These are phyloP conservation scores for Rubus parviflorus DNA, from an alignment of 306 rosid genomes.

Conservation along the genomic window DNA sequence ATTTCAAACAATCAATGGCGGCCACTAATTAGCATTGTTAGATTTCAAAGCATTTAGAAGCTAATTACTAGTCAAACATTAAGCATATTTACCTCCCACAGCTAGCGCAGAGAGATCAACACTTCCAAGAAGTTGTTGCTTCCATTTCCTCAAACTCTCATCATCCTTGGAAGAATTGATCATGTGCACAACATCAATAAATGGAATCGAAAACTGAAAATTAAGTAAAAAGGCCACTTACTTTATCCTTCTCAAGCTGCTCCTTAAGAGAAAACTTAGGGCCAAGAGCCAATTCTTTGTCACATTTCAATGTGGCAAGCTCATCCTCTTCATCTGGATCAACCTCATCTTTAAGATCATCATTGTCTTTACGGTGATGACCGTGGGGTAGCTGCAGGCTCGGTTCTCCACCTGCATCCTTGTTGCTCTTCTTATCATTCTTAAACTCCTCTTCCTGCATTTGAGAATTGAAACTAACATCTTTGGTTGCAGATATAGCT, in stretches of 20 bases:
- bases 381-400: conserved; percentile 12
- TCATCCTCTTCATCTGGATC: conserved; percentile 51
- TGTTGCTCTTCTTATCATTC: conserved; percentile 38
- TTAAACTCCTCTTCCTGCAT: conserved; percentile 43
- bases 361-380: conserved; percentile 20
- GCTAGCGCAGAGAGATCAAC: conserved; percentile 57
- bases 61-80: neutral
- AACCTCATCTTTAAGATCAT: conserved; percentile 27
- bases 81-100: conserved; percentile 60
- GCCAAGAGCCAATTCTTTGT: conserved; percentile 59
- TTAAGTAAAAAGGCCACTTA: conserved; percentile 14
- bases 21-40: neutral
- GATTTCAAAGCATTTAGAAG: neutral
- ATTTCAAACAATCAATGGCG: neutral
- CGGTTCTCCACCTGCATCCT: conserved; percentile 25
- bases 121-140: conserved; percentile 79
- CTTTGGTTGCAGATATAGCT: conserved; percentile 57
- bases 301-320: conserved; percentile 37
- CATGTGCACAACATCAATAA: neutral
- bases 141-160: conserved; percentile 90
- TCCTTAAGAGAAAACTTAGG: conserved; percentile 85
- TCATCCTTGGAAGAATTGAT: conserved; percentile 53
- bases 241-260: conserved; percentile 91
- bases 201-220: neutral
- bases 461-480: conserved; percentile 40